Conservation (phyloP, 805 yeast species). For the Candida ascalaphidarum region DNA sequence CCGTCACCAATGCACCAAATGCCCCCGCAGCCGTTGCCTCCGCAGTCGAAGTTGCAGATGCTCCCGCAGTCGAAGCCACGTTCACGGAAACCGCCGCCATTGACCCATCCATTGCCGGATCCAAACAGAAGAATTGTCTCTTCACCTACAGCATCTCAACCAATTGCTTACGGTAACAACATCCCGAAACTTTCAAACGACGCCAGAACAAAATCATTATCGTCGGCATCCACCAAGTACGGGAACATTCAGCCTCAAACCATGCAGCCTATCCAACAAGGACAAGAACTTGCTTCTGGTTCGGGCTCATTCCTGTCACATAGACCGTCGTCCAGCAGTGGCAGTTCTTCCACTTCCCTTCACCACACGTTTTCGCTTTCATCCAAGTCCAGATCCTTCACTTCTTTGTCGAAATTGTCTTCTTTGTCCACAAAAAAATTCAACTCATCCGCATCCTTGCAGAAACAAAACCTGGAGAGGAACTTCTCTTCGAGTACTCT, state of each 20-base stretch:
- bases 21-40: too few relatives aligned
- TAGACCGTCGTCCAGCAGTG: constrained; percentile 9
- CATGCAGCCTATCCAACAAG: constrained; percentile 3
- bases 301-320: too few relatives aligned
- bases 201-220: constrained; percentile 21
- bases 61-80: too few relatives aligned
- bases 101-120: neutral
- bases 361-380: constrained; percentile 26
- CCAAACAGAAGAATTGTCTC: constrained; percentile 24
- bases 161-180: constrained; percentile 1
- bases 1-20: too few relatives aligned
- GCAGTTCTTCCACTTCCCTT: constrained; percentile 9
- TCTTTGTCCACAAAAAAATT: constrained; percentile 32
- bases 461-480: constrained; percentile 19
- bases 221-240: constrained; percentile 11
- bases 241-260: constrained; percentile 3
- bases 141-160: constrained; percentile 14
- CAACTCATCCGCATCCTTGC: constrained; percentile 22
- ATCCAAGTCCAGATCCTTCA: constrained; percentile 32
- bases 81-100: too few relatives aligned
- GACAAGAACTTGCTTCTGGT: constrained; percentile 1
- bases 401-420: constrained; percentile 30
- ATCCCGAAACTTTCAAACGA: constrained; percentile 3
- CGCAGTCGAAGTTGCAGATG: too few relatives aligned
- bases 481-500: constrained; percentile 18